Evolutionary conservation across 345 rosid genomes (phyloP).

Genomic region (Linum lewisii): DNA sequence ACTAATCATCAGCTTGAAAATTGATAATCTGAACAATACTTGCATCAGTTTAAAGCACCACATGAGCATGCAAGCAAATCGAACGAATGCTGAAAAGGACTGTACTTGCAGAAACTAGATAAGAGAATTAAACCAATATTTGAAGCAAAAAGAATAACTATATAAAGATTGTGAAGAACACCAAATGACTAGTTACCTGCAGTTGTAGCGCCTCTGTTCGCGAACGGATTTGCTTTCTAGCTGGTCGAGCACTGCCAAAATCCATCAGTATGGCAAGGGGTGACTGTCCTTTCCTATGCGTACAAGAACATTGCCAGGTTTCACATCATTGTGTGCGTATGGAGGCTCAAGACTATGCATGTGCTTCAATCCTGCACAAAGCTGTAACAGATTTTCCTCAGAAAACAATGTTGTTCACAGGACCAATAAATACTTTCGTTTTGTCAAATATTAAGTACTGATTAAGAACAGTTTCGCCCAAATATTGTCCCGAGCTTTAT

Average conservation of each 20-base stretch:
- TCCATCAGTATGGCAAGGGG: slow-evolving; percentile 95
- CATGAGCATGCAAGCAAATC: too few relatives aligned
- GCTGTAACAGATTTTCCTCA: slow-evolving; percentile 36
- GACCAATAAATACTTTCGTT: too few relatives aligned
- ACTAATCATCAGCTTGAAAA: too few relatives aligned
- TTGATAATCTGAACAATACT: too few relatives aligned
- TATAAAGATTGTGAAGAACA: slow-evolving; percentile 1
- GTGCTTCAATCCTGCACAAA: slow-evolving; percentile 94
- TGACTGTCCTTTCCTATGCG: slow-evolving; percentile 66
- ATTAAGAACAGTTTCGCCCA: background rate
- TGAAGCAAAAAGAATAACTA: background rate
- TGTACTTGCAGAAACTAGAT: background rate
- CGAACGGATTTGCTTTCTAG: slow-evolving; percentile 76
- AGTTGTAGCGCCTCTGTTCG: slow-evolving; percentile 87
- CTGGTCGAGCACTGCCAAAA: slow-evolving; percentile 89
- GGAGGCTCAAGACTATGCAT: slow-evolving; percentile 93
- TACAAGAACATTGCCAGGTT: slow-evolving; percentile 88
- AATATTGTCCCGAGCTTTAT: background rate
- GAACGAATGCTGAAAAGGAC: background rate
- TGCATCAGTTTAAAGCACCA: too few relatives aligned
- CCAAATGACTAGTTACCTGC: slow-evolving; percentile 44
- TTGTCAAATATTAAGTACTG: too few relatives aligned
- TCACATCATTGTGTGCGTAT: slow-evolving; percentile 97
- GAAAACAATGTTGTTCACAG: background rate
- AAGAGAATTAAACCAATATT: background rate